phyloP scores from a whole-genome alignment of 108 stramenopile genomes.

The Pelagomonas calceolata region DNA sequence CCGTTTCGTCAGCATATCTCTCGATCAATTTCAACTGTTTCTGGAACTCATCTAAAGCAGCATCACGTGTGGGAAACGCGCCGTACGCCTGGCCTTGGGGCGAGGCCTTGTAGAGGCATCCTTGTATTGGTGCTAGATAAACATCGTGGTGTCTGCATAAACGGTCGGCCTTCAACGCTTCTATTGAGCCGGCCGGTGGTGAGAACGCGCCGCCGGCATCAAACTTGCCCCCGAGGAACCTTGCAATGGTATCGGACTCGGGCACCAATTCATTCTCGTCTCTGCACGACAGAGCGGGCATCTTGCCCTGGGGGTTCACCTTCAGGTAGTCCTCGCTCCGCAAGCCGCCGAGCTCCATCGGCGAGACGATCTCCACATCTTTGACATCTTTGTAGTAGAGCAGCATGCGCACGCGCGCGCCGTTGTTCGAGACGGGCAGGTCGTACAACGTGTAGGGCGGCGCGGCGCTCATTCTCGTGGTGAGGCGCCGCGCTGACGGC shows the following conservation, averaged over 20 bases:
- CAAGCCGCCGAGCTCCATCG: constrained; percentile 2
- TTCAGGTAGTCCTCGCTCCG: background rate
- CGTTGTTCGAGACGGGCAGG: constrained; percentile 83
- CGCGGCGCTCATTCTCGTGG: background rate
- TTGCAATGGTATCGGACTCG: constrained; percentile 77
- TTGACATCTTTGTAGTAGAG: constrained; percentile 36
- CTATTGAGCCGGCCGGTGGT: constrained; percentile 63
- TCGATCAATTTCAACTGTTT: constrained; percentile 64
- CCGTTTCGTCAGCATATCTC: constrained; percentile 31
- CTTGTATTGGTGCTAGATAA: constrained; percentile 81
- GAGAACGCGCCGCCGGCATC: constrained; percentile 20
- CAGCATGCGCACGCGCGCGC: constrained; percentile 72
- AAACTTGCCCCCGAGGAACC: constrained; percentile 62
- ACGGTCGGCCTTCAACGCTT: constrained; percentile 50
- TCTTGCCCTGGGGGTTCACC: constrained; percentile 57
- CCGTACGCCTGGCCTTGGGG: constrained; percentile 45
- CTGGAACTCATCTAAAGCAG: constrained; percentile 58
- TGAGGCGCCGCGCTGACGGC: too few relatives aligned
- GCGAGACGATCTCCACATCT: background rate
- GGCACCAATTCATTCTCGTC: constrained; percentile 28
- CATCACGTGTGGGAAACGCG: constrained; percentile 56
- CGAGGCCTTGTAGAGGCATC: constrained; percentile 76
- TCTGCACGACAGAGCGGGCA: constrained; percentile 50
- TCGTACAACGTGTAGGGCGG: constrained; percentile 52
- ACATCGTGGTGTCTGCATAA: constrained; percentile 81